These are phyloP conservation scores for Auriculariales sp. DNA, from an alignment of 768 basidiomycete genomes.

Conservation along the genomic window DNA sequence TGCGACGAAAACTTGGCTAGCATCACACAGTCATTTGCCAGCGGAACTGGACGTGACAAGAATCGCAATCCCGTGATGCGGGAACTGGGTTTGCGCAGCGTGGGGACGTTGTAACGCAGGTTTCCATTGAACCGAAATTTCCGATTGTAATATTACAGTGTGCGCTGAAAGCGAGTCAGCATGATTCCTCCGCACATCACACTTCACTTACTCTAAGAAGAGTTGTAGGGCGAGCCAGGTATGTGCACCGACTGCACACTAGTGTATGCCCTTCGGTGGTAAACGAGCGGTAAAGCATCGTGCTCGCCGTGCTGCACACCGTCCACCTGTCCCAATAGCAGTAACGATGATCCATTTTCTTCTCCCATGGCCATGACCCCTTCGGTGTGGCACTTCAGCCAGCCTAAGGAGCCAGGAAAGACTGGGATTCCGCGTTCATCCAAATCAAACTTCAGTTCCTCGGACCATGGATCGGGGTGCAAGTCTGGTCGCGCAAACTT, in stretches of 20 bases:
- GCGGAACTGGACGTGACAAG: conserved; percentile 56
- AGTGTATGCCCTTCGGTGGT: conserved; percentile 46
- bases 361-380: conserved; percentile 39
- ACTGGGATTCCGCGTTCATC: conserved; percentile 47
- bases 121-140: background rate
- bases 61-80: conserved; percentile 56
- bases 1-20: conserved; percentile 73
- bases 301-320: conserved; percentile 37
- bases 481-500: conserved; percentile 63
- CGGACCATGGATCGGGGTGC: conserved; percentile 42
- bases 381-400: conserved; percentile 57
- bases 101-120: conserved; percentile 41
- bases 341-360: conserved; percentile 32
- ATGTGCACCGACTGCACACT: conserved; percentile 22
- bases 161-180: no score
- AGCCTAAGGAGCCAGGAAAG: conserved; percentile 46
- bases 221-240: background rate
- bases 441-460: conserved; percentile 15
- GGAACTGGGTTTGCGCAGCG: conserved; percentile 59
- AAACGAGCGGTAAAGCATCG: conserved; percentile 37
- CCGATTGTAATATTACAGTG: no score
- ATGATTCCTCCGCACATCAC: no score
- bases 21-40: conserved; percentile 61
- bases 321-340: conserved; percentile 71
- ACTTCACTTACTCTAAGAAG: no score